These are phyloP conservation scores for Pythium scleroteichum DNA, from an alignment of 352 stramenopile genomes.

Conservation along the genomic window DNA sequence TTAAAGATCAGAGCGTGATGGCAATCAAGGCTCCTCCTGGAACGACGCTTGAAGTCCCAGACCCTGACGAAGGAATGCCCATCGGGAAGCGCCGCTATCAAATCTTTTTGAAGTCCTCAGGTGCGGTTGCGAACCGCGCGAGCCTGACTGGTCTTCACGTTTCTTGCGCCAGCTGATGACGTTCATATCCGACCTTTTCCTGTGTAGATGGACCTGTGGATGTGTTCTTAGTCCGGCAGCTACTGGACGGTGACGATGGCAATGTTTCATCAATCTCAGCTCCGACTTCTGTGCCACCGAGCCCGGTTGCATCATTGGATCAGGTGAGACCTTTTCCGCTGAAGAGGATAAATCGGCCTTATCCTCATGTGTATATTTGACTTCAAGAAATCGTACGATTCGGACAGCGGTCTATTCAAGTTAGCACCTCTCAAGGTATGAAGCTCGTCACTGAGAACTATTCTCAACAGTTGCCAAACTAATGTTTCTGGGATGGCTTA, in stretches of 20 bases:
- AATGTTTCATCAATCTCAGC: constrained; percentile 10
- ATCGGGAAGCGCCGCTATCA: constrained; percentile 89
- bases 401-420: constrained; percentile 82
- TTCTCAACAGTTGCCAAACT: no score
- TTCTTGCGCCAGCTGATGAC: no score
- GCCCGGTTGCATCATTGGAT: constrained; percentile 47
- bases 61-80: constrained; percentile 94
- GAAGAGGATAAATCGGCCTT: not conserved
- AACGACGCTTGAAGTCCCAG: constrained; percentile 93
- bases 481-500: constrained; percentile 17
- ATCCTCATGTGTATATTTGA: constrained; percentile 1
- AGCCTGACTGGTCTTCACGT: not conserved
- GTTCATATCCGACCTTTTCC: not conserved
- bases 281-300: constrained; percentile 26
- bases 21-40: constrained; percentile 93
- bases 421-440: constrained; percentile 81
- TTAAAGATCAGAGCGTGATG: constrained; percentile 91
- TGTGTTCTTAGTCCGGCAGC: constrained; percentile 87
- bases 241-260: constrained; percentile 39
- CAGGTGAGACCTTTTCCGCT: constrained; percentile 44
- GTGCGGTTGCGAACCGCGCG: constrained; percentile 32
- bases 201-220: constrained; percentile 81
- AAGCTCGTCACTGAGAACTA: not conserved
- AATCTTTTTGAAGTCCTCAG: constrained; percentile 93
- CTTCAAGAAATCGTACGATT: constrained; percentile 76